These are phyloP conservation scores for Triticum turgidum DNA, from an alignment of 176 grass and related monocot species.

Conservation along the genomic window DNA sequence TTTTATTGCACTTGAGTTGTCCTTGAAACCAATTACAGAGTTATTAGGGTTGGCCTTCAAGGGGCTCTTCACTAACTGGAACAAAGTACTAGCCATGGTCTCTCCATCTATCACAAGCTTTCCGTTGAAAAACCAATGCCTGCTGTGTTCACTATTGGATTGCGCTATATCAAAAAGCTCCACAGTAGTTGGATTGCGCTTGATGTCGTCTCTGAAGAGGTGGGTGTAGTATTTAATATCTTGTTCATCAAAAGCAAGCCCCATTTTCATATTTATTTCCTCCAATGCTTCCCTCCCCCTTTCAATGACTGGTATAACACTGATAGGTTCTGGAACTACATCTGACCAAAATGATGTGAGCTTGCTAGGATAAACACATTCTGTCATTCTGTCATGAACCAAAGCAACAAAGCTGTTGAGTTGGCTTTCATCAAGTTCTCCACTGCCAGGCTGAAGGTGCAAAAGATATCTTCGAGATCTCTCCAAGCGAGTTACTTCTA, in stretches of 20 bases:
- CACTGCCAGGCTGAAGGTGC: constrained; percentile 49
- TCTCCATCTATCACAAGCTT: constrained; percentile 77
- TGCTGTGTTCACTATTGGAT: constrained; percentile 86
- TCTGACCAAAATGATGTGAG: constrained; percentile 59
- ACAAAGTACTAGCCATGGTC: constrained; percentile 66
- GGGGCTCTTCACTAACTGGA: constrained; percentile 83
- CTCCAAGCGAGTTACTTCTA: constrained; percentile 74
- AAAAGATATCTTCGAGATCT: constrained; percentile 84
- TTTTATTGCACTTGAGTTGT: constrained; percentile 91
- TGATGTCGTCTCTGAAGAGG: constrained; percentile 85
- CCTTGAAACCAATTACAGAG: constrained; percentile 90
- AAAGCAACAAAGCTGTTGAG: constrained; percentile 60
- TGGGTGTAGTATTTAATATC: constrained; percentile 83
- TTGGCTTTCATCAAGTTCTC: constrained; percentile 60
- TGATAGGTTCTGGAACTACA: constrained; percentile 60
- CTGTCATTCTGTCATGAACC: constrained; percentile 94
- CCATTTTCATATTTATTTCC: constrained; percentile 92
- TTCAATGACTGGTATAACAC: constrained; percentile 67
- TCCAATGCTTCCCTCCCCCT: constrained; percentile 72
- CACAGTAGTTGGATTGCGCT: constrained; percentile 76
- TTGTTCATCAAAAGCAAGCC: constrained; percentile 92
- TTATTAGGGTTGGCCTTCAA: constrained; percentile 79
- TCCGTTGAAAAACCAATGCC: constrained; percentile 93
- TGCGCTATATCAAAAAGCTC: constrained; percentile 94
- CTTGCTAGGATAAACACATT: constrained; percentile 74